Evolutionary conservation across 2,329 filamentous ascomycete species (phyloP), one percentile per base, ranked within the genome.

Genomic region (Penicillium fuscoglaucum): DNA sequence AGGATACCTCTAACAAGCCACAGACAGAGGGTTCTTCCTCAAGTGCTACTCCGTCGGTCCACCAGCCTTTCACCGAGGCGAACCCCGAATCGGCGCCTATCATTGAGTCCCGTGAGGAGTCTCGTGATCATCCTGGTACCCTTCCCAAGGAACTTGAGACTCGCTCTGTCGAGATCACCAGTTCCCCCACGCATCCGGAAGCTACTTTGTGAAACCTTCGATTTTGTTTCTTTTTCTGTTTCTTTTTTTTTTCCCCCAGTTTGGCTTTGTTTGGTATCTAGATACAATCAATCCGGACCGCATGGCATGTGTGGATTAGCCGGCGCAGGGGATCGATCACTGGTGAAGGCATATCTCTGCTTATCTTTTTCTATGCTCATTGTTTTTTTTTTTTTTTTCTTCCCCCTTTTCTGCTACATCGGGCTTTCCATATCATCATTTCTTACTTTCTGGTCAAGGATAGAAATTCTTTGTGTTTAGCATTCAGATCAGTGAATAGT

Each of bases 91-190:
- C 62, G 2, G 44, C 49, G 4, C 41, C 61, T 7, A 37, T 59
- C 19, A 39, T 49, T 9, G 61, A 64, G 19, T 33, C 66, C 15
- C 44, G 45, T 4, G 49, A 54, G n/a, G 58, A 55, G 13, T 15
- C 59, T n/a, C 64, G 62, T 21, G 66, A 66, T 41, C 53, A 58
- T 12, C 52, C 64, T 21, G 63, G 56, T 44, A 52, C 69, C 4
- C 63, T 63, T 29, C 69, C 73, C 0, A 76, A 76, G 49, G 74
- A 76, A 60, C 62, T 76, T 4, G 72, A 75, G 48, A 67, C 70
- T 21, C 70, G 71, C 15, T 75, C 74, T 6, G 68, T 75, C 17
- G 74, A 76, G 53, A 70, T 76, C 28, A 67, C 67, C 6, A 57
- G 55, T 37, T 48, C 68, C 19, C 59, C 60, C 8, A 45, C 57